Base-by-base conservation (phyloP, 148 eudicot genomes). In the Amaranthus palmeri region DNA sequence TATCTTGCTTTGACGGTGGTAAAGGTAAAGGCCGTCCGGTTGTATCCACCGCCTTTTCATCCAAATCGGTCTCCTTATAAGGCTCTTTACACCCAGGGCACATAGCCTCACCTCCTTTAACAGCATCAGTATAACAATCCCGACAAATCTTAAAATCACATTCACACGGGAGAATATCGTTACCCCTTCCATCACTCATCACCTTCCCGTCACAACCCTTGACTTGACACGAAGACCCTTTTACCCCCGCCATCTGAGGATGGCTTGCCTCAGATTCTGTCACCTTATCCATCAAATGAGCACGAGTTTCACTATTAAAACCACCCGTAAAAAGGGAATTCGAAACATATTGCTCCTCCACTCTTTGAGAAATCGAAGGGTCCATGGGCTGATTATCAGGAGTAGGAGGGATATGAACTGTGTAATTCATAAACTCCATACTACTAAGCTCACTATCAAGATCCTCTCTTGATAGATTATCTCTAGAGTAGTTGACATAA, bases 331-430 rank as follows among this genome's bases (percentile, higher is more conserved):
- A 93, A 63, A 93, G 78, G 6, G 97, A 93, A 77, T 81, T 91
- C 2, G 97, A 93, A 46, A 93, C 98, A 18, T 91, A 93, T 64
- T 93, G 98, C 82, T 91, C 98, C 68, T 93, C 98, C 40, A 93
- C 97, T 81, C 96, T 84, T 63, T 91, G 97, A 6, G 97, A 84
- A 15, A 93, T 85, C 0, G 88, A 69, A 18, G 88, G 75, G 71
- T 91, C 96, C 97, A 93, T 89, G 3, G 98, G 97, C 65, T 91
- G 96, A 72, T 93, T 85, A 75, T 93, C 96, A 2, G 97, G 98
- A 6, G 98, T 93, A 6, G 98, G 90, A 6, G 98, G 98, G 12
- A 91, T 88, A 25, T 87, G 96, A 36, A 93, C 98, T 0, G 96
- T 89, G 71, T 93, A 91, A 78, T 88, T 87, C 85, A 84, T 77